Percentiles rank a stretch among this genome's conserved stretches.
phyloP scores from a whole-genome alignment of 495 filamentous ascomycete genomes.

The Bombardia bombarda region DNA sequence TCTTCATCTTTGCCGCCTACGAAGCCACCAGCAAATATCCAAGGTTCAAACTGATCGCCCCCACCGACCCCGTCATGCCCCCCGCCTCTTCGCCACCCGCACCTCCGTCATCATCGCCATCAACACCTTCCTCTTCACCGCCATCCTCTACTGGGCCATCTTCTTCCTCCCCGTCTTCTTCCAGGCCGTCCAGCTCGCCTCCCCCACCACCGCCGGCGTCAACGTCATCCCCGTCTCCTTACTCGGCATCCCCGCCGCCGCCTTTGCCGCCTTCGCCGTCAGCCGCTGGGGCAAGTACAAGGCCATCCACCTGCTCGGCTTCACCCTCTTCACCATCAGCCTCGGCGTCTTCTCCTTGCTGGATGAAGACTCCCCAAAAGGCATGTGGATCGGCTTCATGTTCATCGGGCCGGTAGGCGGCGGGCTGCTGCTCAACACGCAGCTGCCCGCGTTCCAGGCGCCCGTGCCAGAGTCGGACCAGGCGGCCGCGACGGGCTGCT shows the following conservation, averaged over 20 bases:
- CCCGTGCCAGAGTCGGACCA: slow-evolving; percentile 26
- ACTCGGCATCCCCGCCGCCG: slow-evolving; percentile 23
- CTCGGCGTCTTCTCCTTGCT: slow-evolving; percentile 37
- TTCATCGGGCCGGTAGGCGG: slow-evolving; percentile 12
- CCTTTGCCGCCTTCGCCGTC: slow-evolving; percentile 24
- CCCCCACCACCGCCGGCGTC: slow-evolving; percentile 30
- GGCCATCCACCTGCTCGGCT: slow-evolving; percentile 31
- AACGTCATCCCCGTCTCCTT: slow-evolving; percentile 29
- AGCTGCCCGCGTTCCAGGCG: slow-evolving; percentile 33
- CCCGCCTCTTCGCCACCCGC: slow-evolving; percentile 19
- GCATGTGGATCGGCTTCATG: background rate
- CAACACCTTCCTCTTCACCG: slow-evolving; percentile 19
- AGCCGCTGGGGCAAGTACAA: slow-evolving; percentile 37
- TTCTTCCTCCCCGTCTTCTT: slow-evolving; percentile 46
- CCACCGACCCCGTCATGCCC: slow-evolving; percentile 24
- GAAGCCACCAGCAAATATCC: slow-evolving; percentile 7
- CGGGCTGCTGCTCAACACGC: slow-evolving; percentile 23
- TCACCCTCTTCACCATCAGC: slow-evolving; percentile 28
- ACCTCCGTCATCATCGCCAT: slow-evolving; percentile 18
- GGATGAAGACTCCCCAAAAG: background rate
- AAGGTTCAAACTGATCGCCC: no score
- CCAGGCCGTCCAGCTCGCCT: slow-evolving; percentile 27
- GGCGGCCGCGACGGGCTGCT: slow-evolving; percentile 33
- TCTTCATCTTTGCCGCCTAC: slow-evolving; percentile 15
- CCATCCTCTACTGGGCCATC: slow-evolving; percentile 24